Base-by-base conservation (phyloP, 768 basidiomycete genomes). In the Hemileccinum impolitum region DNA sequence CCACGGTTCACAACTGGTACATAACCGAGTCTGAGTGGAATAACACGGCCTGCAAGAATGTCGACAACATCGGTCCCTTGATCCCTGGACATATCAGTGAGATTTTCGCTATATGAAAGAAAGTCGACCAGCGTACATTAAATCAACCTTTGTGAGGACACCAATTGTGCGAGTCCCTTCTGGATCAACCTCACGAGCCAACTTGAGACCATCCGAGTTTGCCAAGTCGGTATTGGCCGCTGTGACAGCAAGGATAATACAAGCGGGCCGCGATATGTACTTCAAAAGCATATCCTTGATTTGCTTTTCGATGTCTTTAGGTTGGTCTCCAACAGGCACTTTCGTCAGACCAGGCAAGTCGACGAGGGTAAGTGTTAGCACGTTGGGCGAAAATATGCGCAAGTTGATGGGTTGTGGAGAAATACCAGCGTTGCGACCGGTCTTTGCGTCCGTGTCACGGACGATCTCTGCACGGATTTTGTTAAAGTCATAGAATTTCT, bases 1-100 rank as follows among this genome's bases (percentile, higher is more conserved):
- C 95, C 94, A 66, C 96, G 84, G 69, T 99, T 99, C 62, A 99
- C 96, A 9, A 99, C 96, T 10, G 96, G 96, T 3, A 98, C 96
- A 64, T 98, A 99, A 44, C 96, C 96, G 36, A 99, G 72, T 50
- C 96, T 86, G 32, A 99, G 79, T 42, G 95, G 96, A 63, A 98
- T 97, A 58, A 99, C 84, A 43, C 96, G 84, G 9, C 96, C 95
- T 4, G 96, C 96, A 41, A 99, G 82, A 66, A 99, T 98, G 69
- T 99, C 96, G 25, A 99, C 94, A 31, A 99, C 96, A 67, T 99
- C 95, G 6, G 95, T 98, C 47, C 96, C 96, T 61, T 79, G 80
- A 74, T 99, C 95, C 92, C 92, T 95, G 51, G 51, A 44, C 55
- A 34, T 7, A 25, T 9, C 30, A n/a, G 25, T 64, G 25, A 63